Evolutionary conservation across 805 yeast genomes (phyloP), one percentile per base, ranked within the genome.

Genomic region (Metschnikowia rubicola): DNA sequence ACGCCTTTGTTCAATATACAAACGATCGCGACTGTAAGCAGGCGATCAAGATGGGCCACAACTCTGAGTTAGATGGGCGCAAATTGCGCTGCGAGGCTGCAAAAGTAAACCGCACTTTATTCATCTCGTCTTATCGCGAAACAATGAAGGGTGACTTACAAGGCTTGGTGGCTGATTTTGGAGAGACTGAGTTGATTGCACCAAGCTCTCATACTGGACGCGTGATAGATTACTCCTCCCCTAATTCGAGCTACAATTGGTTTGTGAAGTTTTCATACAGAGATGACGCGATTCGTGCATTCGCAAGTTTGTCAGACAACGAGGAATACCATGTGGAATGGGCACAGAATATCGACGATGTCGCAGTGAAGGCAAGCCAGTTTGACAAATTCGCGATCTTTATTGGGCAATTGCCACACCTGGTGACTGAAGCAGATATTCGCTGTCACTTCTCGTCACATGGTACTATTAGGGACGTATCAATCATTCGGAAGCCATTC

Each of bases 1-100:
- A 90, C 66, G 96, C 96, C 0, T 90, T 90, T 74, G 96, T 90
- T 39, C 97, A 90, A 67, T 90, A 86, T 62, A 71, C 80, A 8
- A 79, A 71, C 47, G 94, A 86, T 53, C 71, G 67, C 8, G 92
- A 86, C 54, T 90, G 96, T 4, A 73, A 75, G 51, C 61, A 53
- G 4, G 97, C 96, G 0, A 75, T 89, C 44, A 65, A 62, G 15
- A 73, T 74, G 50, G 96, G 89, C 10, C 92, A 87, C 57, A 82
- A 83, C 47, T 74, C 88, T 6, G 63, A 71, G 7, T 65, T 90
- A 40, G 81, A 87, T 61, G 95, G 90, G 11, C 76, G 96, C 62
- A 71, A 80, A 3, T 79, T 92, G 37, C 77, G 97, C 46, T 88
- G 96, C 67, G 97, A 92, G 66, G 83, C 83, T 15, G 98, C 98